Evolutionary conservation across 805 yeast genomes (phyloP), one percentile per base, ranked within the genome.

Genomic region (Kluyveromyces aestuarii): DNA sequence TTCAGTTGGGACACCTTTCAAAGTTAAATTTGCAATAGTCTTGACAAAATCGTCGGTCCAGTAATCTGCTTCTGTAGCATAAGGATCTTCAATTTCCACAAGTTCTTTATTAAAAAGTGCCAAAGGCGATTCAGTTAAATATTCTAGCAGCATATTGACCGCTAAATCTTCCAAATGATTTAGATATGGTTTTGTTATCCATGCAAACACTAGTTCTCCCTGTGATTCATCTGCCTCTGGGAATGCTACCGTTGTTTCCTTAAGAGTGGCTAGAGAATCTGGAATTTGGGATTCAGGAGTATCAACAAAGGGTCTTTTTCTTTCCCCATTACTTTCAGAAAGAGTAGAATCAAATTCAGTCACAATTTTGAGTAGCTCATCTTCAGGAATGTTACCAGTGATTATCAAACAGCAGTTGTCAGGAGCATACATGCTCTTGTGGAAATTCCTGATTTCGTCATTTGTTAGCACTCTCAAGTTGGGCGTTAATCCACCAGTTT

Each of bases 171-270:
- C 69, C 18, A 80, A 60, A 13, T 71, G 61, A 40, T 83, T 78
- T 9, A 66, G 60, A 37, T 75, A 76, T 13, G 72, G 68, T 8
- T 96, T 95, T 8, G 97, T 97, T 45, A 87, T 73, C 91, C 96
- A 90, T 2, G 85, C 71, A 25, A 93, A 66, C 16, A 75, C 59
- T 1, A 87, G 59, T 57, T 87, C 93, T 37, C 96, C 95, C 65
- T 81, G 77, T 11, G 85, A 73, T 66, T 89, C 97, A 60, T 88
- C 96, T 50, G 79, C 75, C 58, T 93, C 98, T 2, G 98, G 96
- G 59, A 93, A 93, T 50, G 80, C 82, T 25, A 89, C 76, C 4
- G 70, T 72, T 37, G 76, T 72, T 11, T 75, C 66, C 6, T 73
- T 60, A 2, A 69, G 64, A 45, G 74, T 60, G 65, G 73, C 44